Conservation (phyloP, 1,139 yeast genomes). For the Nakaseomyces glabratus region DNA sequence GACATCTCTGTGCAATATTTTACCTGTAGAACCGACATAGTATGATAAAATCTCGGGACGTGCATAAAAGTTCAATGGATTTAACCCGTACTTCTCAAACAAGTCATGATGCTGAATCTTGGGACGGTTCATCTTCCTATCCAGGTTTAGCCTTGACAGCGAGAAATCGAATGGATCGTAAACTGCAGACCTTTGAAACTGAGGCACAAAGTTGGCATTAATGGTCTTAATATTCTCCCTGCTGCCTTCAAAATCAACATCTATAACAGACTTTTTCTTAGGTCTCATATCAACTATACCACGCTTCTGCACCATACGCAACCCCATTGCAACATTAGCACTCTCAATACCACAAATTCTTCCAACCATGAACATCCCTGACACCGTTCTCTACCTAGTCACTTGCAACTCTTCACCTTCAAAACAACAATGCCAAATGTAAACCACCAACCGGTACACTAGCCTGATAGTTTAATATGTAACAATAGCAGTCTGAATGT, state of each 20-base stretch:
- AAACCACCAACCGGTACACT: too few relatives aligned
- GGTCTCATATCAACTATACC: constrained; percentile 3
- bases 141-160: constrained; percentile 39
- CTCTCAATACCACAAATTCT: too few relatives aligned
- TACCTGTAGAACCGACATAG: constrained; percentile 55
- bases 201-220: constrained; percentile 4
- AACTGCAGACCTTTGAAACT: constrained; percentile 22
- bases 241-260: constrained; percentile 4
- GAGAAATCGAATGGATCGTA: constrained; percentile 76
- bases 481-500: too few relatives aligned
- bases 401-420: too few relatives aligned
- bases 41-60: constrained; percentile 55
- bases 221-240: constrained; percentile 2
- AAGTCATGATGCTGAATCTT: constrained; percentile 29
- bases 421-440: too few relatives aligned
- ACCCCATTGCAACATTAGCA: too few relatives aligned
- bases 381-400: too few relatives aligned
- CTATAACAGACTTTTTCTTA: constrained; percentile 3
- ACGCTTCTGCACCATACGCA: neutral
- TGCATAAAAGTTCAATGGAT: constrained; percentile 57
- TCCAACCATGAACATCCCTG: too few relatives aligned
- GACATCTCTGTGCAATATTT: constrained; percentile 55
- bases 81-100: constrained; percentile 48
- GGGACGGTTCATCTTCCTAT: constrained; percentile 21
- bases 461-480: too few relatives aligned